A percentile compares a stretch with the other conserved stretches of the same genome.
These are phyloP conservation scores for Colletotrichum tropicicola DNA, from an alignment of 2,329 filamentous ascomycete genomes.

Conservation along the genomic window DNA sequence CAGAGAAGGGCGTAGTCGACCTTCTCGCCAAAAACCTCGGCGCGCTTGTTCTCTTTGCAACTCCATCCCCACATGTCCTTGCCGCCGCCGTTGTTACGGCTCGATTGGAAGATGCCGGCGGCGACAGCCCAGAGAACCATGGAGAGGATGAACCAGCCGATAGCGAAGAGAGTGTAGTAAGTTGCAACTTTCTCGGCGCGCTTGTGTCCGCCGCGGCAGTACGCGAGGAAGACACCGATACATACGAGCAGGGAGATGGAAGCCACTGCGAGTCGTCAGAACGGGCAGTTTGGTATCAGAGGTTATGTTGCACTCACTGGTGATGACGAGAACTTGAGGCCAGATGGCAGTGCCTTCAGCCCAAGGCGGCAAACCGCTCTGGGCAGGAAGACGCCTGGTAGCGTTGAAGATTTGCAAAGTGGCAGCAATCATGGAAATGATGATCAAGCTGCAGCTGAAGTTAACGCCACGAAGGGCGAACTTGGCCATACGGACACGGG, in stretches of 20 bases:
- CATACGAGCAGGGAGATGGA: conserved; percentile 84
- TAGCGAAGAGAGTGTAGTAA: conserved; percentile 95
- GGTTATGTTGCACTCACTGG: conserved; percentile 31
- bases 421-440: conserved; percentile 88
- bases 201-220: conserved; percentile 87
- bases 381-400: conserved; percentile 76
- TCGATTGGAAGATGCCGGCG: conserved; percentile 83
- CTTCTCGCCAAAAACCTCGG: conserved; percentile 79
- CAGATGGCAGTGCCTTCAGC: conserved; percentile 80
- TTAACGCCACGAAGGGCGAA: conserved; percentile 94
- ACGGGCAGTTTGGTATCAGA: not conserved
- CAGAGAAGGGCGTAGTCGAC: conserved; percentile 92
- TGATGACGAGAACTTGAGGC: conserved; percentile 88
- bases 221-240: conserved; percentile 82
- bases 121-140: conserved; percentile 92
- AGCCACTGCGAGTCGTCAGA: conserved; percentile 59
- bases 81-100: conserved; percentile 73
- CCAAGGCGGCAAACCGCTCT: conserved; percentile 89
- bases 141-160: conserved; percentile 92
- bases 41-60: conserved; percentile 88
- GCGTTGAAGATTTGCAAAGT: conserved; percentile 93
- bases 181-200: conserved; percentile 92
- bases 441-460: conserved; percentile 96
- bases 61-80: conserved; percentile 99
- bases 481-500: conserved; percentile 90